These are phyloP conservation scores for Rhynchospora pubera DNA, from an alignment of 176 grass and related monocot genomes.

Conservation along the genomic window DNA sequence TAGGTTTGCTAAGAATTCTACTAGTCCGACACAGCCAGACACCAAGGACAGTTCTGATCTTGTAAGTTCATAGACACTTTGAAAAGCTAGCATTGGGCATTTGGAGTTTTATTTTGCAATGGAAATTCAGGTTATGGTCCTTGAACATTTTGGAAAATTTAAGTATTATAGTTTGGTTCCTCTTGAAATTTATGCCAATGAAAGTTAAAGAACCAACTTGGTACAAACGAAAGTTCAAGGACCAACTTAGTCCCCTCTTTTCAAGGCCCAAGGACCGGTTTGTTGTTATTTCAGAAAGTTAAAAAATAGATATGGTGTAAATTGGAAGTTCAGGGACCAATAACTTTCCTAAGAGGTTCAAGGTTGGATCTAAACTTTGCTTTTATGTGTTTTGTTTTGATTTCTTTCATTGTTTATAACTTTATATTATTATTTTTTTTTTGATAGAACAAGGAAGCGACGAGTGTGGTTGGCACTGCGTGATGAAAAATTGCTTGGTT, in stretches of 20 bases:
- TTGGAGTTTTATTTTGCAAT: slow-evolving; percentile 2
- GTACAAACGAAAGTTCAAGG: too few species aligned
- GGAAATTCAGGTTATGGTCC: background rate
- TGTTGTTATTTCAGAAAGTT: background rate
- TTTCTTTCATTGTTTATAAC: background rate
- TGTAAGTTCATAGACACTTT: slow-evolving; percentile 35
- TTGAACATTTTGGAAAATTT: background rate
- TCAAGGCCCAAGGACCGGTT: background rate
- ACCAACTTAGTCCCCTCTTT: background rate
- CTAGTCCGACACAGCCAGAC: slow-evolving; percentile 30
- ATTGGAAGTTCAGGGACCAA: background rate
- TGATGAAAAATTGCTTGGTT: slow-evolving; percentile 21
- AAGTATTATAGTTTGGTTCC: background rate
- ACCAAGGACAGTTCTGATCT: slow-evolving; percentile 38
- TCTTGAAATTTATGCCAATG: background rate
- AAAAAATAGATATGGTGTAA: too few species aligned
- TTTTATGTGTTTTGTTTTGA: background rate
- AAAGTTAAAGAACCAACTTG: too few species aligned
- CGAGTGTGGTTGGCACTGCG: slow-evolving; percentile 43
- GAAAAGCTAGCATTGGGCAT: background rate
- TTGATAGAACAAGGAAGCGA: slow-evolving; percentile 35
- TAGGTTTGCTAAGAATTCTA: slow-evolving; percentile 64
- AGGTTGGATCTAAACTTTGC: too few species aligned
- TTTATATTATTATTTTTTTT: background rate
- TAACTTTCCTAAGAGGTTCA: too few species aligned